These are phyloP conservation scores for Monosporozyma yasuniensis DNA, from an alignment of 805 yeast species.

Conservation along the genomic window DNA sequence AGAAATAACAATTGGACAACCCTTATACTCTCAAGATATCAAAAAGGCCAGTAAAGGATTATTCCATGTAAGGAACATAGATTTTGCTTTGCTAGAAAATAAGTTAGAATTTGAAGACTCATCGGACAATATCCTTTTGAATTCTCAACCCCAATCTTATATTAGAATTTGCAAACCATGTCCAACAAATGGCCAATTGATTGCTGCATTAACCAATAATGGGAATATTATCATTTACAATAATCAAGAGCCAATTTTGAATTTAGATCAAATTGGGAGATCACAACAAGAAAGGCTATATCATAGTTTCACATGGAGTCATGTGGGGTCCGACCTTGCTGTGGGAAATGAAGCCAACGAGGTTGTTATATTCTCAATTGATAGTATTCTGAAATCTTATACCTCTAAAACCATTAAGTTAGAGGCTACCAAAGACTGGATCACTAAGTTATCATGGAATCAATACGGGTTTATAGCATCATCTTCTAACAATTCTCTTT, in stretches of 20 bases:
- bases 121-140: conserved; percentile 17
- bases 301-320: conserved; percentile 23
- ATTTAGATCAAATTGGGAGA: conserved; percentile 16
- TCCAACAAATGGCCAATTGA: conserved; percentile 10
- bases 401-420: not conserved
- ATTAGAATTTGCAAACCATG: conserved; percentile 17
- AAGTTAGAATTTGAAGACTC: conserved; percentile 23
- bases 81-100: conserved; percentile 17
- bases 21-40: conserved; percentile 17
- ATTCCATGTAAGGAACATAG: conserved; percentile 18
- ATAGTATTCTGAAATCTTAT: not conserved
- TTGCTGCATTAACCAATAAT: conserved; percentile 25
- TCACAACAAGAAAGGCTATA: conserved; percentile 14
- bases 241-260: conserved; percentile 8
- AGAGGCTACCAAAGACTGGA: conserved; percentile 12
- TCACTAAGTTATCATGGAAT: conserved; percentile 15
- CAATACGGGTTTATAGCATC: conserved; percentile 7
- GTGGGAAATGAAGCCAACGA: conserved; percentile 24
- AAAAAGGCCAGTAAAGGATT: conserved; percentile 15
- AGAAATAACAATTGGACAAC: conserved; percentile 22
- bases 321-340: conserved; percentile 14
- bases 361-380: conserved; percentile 10
- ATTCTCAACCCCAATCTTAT: conserved; percentile 23
- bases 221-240: conserved; percentile 20
- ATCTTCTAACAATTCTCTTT: conserved; percentile 21